phyloP scores from a whole-genome alignment of 768 basidiomycete species.

The Dioszegia crocea region DNA sequence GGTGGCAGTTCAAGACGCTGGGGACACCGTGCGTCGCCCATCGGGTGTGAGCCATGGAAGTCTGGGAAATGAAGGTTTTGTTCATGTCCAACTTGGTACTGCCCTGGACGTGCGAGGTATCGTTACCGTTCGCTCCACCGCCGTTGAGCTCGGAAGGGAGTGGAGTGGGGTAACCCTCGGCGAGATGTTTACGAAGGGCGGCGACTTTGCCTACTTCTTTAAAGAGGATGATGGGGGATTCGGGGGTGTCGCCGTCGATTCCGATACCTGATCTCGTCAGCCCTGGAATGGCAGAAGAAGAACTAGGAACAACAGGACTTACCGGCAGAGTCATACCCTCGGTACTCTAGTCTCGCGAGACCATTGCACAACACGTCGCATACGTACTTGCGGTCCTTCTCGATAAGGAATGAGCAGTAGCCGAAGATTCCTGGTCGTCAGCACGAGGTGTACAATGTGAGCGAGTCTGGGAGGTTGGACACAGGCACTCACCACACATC shows the following conservation, averaged over 20 bases:
- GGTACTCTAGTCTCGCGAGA: constrained; percentile 91
- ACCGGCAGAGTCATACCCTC: constrained; percentile 92
- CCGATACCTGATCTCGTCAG: constrained; percentile 48
- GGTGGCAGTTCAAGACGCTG: constrained; percentile 86
- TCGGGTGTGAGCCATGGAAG: constrained; percentile 96
- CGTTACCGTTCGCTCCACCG: constrained; percentile 15
- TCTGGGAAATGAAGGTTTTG: constrained; percentile 77
- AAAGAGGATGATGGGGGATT: constrained; percentile 70
- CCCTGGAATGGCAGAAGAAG: no score
- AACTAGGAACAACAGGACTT: constrained; percentile 17
- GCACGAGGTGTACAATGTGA: background rate
- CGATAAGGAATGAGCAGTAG: constrained; percentile 90
- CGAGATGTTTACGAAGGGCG: constrained; percentile 82
- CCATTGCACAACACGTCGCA: constrained; percentile 86
- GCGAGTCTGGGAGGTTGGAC: background rate
- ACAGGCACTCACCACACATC: constrained; percentile 1
- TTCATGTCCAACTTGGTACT: constrained; percentile 64
- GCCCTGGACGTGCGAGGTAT: constrained; percentile 11
- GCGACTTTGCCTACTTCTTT: constrained; percentile 98
- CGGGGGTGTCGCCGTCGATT: constrained; percentile 83
- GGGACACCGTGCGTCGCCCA: constrained; percentile 98
- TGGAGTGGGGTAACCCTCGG: constrained; percentile 44
- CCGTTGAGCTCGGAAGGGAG: constrained; percentile 18
- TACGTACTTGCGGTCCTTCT: constrained; percentile 89
- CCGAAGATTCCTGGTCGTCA: constrained; percentile 72